phyloP scores from a whole-genome alignment of 106 monocot species.

The Vanilla planifolia region DNA sequence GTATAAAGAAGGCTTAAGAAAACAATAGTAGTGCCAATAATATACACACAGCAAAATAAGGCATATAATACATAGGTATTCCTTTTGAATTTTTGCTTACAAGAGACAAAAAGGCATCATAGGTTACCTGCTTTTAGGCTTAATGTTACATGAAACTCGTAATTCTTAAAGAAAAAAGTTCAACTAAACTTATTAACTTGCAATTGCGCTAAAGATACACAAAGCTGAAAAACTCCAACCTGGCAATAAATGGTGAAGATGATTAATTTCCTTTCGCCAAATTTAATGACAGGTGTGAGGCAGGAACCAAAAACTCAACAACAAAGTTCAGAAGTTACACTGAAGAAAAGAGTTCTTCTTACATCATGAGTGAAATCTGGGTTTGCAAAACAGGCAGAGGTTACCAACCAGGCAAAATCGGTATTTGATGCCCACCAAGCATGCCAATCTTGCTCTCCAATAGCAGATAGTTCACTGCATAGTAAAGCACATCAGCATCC shows the following conservation, averaged over 20 bases:
- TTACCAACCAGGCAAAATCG: constrained; percentile 11
- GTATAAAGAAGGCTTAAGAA: not conserved
- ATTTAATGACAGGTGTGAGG: constrained; percentile 8
- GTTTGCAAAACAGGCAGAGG: constrained; percentile 10
- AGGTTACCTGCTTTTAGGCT: too few relatives aligned
- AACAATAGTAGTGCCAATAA: not conserved
- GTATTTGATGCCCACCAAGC: not conserved
- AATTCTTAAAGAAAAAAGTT: constrained; percentile 5
- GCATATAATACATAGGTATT: not conserved
- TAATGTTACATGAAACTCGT: not conserved
- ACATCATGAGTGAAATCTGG: constrained; percentile 3
- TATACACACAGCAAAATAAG: too few relatives aligned
- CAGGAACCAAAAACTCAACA: constrained; percentile 6
- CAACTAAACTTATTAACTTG: constrained; percentile 17
- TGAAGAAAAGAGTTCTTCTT: constrained; percentile 1
- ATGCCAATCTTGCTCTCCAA: constrained; percentile 12
- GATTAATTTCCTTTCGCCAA: constrained; percentile 6
- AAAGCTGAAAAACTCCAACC: not conserved
- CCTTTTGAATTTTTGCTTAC: not conserved
- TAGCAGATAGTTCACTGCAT: constrained; percentile 1
- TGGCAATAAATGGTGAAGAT: constrained; percentile 6
- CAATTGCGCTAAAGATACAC: constrained; percentile 3
- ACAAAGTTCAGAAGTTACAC: constrained; percentile 16
- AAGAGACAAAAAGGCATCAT: not conserved
- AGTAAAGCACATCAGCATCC: constrained; percentile 51